Evolutionary conservation across 768 basidiomycete genomes (phyloP).

Genomic region (Kwoniella botswanensis): DNA sequence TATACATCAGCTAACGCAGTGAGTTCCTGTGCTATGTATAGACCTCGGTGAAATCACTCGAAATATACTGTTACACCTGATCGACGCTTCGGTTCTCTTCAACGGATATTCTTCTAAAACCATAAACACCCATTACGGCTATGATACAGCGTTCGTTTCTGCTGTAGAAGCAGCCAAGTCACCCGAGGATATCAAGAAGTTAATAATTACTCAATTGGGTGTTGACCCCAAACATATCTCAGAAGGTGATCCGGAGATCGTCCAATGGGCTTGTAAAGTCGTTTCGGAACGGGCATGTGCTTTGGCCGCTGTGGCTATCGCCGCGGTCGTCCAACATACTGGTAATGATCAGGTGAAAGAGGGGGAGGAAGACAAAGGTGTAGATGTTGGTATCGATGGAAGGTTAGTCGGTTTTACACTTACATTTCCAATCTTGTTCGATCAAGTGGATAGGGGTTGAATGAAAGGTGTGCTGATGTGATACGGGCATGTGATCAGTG

Average conservation of each 20-base stretch:
- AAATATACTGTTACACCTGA: slow-evolving; percentile 77
- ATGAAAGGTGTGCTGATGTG: no score
- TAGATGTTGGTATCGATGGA: slow-evolving; percentile 90
- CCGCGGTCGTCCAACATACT: slow-evolving; percentile 84
- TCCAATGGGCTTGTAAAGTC: slow-evolving; percentile 76
- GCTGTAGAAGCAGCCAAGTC: slow-evolving; percentile 71
- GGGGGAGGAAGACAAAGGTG: slow-evolving; percentile 61
- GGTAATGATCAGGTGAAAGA: slow-evolving; percentile 66
- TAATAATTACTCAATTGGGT: slow-evolving; percentile 69
- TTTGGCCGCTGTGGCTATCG: slow-evolving; percentile 84
- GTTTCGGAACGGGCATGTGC: slow-evolving; percentile 82
- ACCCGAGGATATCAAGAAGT: slow-evolving; percentile 62
- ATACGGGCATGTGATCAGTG: slow-evolving; percentile 60
- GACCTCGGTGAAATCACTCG: slow-evolving; percentile 91
- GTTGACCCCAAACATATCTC: slow-evolving; percentile 65
- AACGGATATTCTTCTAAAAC: slow-evolving; percentile 71
- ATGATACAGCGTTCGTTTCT: slow-evolving; percentile 93
- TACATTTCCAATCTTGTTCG: neutral
- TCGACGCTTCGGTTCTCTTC: slow-evolving; percentile 70
- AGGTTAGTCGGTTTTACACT: slow-evolving; percentile 63
- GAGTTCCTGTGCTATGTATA: slow-evolving; percentile 24
- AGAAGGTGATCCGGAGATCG: slow-evolving; percentile 67
- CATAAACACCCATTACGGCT: slow-evolving; percentile 88
- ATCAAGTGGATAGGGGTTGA: neutral
- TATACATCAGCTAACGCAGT: neutral